Base-by-base conservation (phyloP, 2,329 filamentous ascomycete species). In the Shiraia sp. region DNA sequence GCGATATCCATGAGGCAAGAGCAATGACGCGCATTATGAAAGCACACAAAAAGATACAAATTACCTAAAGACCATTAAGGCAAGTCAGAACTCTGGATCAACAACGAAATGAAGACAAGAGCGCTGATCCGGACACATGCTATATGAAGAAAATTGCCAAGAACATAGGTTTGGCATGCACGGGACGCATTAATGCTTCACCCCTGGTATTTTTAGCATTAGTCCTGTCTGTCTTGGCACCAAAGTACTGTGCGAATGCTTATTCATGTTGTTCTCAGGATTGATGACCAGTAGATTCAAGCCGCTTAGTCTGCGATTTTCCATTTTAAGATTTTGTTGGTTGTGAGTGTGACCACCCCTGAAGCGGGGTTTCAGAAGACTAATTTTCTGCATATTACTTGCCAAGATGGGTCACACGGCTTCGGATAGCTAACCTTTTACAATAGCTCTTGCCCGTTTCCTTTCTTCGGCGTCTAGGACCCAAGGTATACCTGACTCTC, bases 391-490 rank as follows among this genome's bases (percentile, higher is more conserved):
- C 22, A 31, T 41, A 22, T 22, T 22, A 8, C 19, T 22, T 22
- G 19, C 19, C 19, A 22, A 22, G 19, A 4, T 22, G 19, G 19
- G 8, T 22, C 19, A 22, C 19, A 22, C 19, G 19, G 8, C 8
- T 22, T 4, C 8, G 22, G 32, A 23, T 24, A 30, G 27, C 40
- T 35, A 53, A 13, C 58, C 66, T 45, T 64, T 71, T 10, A 90
- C 82, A 69, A 93, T 81, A 4, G 75, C 82, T 63, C 90, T 81
- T 8, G 88, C 88, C 59, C 82, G 80, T 52, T 76, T 78, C 65
- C 87, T 82, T 73, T 95, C 90, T 42, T 91, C 88, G 29, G 79
- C 78, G 44, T 78, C 85, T 49, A 91, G 58, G 32, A 85, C 79
- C 87, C 87, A 90, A 36, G 79, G 77, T 61, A 93, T 82, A 9